Percentiles rank a stretch among this genome's conserved stretches.
Conservation (phyloP, 2,329 filamentous ascomycete species). For the Fusarium nanum region DNA sequence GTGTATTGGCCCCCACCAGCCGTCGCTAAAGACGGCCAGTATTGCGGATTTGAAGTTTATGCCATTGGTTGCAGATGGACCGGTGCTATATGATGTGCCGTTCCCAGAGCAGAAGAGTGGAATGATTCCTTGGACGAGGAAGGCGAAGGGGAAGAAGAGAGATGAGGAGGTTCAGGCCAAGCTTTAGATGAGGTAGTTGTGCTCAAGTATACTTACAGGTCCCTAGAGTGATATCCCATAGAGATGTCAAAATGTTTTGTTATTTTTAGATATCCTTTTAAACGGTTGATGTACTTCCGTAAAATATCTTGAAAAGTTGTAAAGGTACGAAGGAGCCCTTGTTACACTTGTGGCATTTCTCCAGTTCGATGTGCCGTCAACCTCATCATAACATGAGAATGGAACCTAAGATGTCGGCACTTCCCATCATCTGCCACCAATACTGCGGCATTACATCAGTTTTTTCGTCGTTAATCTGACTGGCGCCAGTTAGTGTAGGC, state of each 20-base stretch:
- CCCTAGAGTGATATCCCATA: neutral
- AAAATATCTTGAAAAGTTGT: too few species aligned
- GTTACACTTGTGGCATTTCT: too few species aligned
- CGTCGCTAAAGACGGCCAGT: neutral
- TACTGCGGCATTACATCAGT: too few species aligned
- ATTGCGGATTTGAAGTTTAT: conserved; percentile 9
- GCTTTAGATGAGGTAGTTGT: neutral
- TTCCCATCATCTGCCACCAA: too few species aligned
- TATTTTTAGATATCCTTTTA: neutral
- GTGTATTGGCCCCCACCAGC: conserved; percentile 14
- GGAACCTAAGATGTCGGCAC: too few species aligned
- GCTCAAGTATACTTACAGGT: neutral
- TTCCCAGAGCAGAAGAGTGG: conserved; percentile 6
- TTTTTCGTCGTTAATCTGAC: too few species aligned
- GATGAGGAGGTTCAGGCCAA: neutral
- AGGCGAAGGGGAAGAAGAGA: neutral
- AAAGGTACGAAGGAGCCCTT: too few species aligned
- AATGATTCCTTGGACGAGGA: conserved; percentile 8
- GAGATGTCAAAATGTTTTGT: neutral
- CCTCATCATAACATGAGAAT: too few species aligned
- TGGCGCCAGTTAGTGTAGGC: too few species aligned
- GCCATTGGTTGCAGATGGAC: conserved; percentile 15
- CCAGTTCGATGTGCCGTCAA: too few species aligned
- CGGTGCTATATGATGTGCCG: conserved; percentile 5
- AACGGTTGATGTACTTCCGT: too few species aligned